Conservation (phyloP, 2,329 filamentous ascomycete species). For the Blastomyces percursus region DNA sequence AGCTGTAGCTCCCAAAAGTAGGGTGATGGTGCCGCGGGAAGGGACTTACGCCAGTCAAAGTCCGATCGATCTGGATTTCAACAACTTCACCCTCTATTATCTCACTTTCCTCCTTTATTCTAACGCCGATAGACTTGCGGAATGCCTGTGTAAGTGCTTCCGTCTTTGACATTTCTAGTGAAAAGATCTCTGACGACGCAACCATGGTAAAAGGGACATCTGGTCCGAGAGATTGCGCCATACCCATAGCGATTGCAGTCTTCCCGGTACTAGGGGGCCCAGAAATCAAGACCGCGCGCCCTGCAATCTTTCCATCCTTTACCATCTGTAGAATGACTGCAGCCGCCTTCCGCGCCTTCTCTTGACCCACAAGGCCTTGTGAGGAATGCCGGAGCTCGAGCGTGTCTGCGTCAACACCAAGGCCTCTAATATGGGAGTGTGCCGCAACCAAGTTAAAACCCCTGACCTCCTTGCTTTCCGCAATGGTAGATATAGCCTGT, state of each 20-base stretch:
- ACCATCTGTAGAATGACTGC: conserved; percentile 98
- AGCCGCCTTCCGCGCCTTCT: conserved; percentile 91
- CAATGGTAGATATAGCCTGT: conserved; percentile 66
- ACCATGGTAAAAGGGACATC: conserved; percentile 96
- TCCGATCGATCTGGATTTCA: conserved; percentile 95
- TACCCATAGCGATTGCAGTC: conserved; percentile 96
- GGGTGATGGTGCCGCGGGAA: background rate
- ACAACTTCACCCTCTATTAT: conserved; percentile 99
- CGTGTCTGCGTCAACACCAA: conserved; percentile 85
- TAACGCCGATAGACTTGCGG: conserved; percentile 92
- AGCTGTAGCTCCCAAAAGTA: background rate
- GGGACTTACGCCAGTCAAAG: conserved; percentile 64
- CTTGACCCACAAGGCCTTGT: conserved; percentile 89
- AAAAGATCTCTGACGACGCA: conserved; percentile 94
- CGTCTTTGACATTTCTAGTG: conserved; percentile 98
- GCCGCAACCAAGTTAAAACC: conserved; percentile 96
- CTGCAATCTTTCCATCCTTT: conserved; percentile 96
- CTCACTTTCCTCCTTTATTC: conserved; percentile 98
- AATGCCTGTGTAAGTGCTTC: conserved; percentile 98
- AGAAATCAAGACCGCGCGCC: conserved; percentile 85
- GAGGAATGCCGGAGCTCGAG: conserved; percentile 75
- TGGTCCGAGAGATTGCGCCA: conserved; percentile 87
- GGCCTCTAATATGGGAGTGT: conserved; percentile 92
- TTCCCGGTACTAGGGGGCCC: conserved; percentile 96
- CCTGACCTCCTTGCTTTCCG: conserved; percentile 90